These are phyloP conservation scores for Lepiota brunneoincarnata DNA, from an alignment of 768 basidiomycete species.

Conservation along the genomic window DNA sequence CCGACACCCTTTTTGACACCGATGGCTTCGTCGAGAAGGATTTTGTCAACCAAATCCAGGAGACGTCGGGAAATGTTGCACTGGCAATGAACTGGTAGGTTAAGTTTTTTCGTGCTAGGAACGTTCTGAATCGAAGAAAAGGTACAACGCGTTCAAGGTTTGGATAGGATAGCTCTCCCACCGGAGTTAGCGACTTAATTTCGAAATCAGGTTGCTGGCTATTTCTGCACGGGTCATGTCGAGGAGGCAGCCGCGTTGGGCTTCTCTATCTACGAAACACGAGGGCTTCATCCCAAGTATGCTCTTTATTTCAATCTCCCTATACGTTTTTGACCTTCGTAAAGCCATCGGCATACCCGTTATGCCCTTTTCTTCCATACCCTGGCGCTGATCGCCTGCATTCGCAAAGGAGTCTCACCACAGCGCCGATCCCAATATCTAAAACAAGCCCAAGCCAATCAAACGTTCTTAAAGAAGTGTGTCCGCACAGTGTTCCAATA, in stretches of 20 bases:
- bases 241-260: constrained; percentile 62
- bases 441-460: constrained; percentile 58
- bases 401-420: constrained; percentile 42
- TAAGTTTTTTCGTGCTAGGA: neutral
- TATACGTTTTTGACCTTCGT: neutral
- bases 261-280: constrained; percentile 57
- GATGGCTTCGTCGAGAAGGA: constrained; percentile 55
- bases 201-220: constrained; percentile 50
- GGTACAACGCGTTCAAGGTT: constrained; percentile 70
- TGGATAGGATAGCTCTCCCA: neutral
- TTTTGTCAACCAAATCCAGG: constrained; percentile 43
- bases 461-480: constrained; percentile 58
- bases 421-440: constrained; percentile 40
- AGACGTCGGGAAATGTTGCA: constrained; percentile 44
- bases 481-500: constrained; percentile 11
- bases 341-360: constrained; percentile 66
- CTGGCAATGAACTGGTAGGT: constrained; percentile 60
- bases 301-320: constrained; percentile 14
- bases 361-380: constrained; percentile 71
- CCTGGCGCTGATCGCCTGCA: constrained; percentile 59
- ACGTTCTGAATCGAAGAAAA: constrained; percentile 17
- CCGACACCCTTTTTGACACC: constrained; percentile 57
- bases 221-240: constrained; percentile 59
- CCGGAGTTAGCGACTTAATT: neutral
- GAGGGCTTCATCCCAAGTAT: constrained; percentile 64